A percentile compares a stretch with the other conserved stretches of the same genome.
Conservation (phyloP, 768 basidiomycete species). For the Leccinellum rugosiceps region DNA sequence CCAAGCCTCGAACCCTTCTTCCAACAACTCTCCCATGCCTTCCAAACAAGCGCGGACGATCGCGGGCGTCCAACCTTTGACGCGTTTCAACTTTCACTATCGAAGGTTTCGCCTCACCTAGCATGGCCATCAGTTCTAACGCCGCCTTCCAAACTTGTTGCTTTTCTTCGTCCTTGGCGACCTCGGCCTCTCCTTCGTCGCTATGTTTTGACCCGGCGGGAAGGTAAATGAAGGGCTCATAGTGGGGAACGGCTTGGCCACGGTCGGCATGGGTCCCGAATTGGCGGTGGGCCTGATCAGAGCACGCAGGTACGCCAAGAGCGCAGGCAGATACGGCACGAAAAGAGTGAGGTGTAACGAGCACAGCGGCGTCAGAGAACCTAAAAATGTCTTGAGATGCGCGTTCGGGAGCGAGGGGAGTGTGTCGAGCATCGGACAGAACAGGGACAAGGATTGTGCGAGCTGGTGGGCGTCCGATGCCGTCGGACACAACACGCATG, state of each 20-base stretch:
- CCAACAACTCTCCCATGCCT: slow-evolving; percentile 76
- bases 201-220: slow-evolving; percentile 31
- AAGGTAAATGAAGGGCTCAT: slow-evolving; percentile 38
- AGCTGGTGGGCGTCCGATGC: slow-evolving; percentile 60
- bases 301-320: slow-evolving; percentile 68
- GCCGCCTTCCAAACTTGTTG: slow-evolving; percentile 69
- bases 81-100: slow-evolving; percentile 71
- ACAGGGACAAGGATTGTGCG: slow-evolving; percentile 54
- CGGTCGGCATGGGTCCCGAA: slow-evolving; percentile 51
- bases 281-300: slow-evolving; percentile 66
- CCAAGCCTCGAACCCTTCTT: slow-evolving; percentile 59
- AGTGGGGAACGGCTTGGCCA: slow-evolving; percentile 42
- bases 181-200: slow-evolving; percentile 34
- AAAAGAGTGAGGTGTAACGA: slow-evolving; percentile 69
- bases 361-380: slow-evolving; percentile 70
- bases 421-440: slow-evolving; percentile 73
- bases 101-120: slow-evolving; percentile 69
- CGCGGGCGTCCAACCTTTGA: slow-evolving; percentile 66
- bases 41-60: slow-evolving; percentile 76
- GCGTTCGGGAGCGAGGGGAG: slow-evolving; percentile 54
- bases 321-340: slow-evolving; percentile 60
- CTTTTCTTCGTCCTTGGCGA: slow-evolving; percentile 58
- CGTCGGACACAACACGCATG: slow-evolving; percentile 65
- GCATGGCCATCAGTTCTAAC: slow-evolving; percentile 77
- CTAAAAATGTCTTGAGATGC: slow-evolving; percentile 63